phyloP scores from a whole-genome alignment of 257 asterid species.

The Striga asiatica region DNA sequence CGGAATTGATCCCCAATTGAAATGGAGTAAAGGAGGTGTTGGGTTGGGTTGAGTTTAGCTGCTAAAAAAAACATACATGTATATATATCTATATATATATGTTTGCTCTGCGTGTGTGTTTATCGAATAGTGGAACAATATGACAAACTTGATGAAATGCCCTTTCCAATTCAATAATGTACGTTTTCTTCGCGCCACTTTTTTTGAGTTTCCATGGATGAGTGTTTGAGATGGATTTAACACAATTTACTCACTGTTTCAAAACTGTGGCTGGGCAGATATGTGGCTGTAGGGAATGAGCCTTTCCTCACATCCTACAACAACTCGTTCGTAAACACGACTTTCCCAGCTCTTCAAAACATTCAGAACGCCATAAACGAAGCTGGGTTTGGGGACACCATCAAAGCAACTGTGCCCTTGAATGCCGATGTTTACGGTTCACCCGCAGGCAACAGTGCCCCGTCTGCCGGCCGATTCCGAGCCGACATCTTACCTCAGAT shows the following conservation, averaged over 20 bases:
- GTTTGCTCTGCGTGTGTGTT: too few relatives aligned
- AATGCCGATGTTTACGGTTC: conserved; percentile 72
- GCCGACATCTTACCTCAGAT: conserved; percentile 38
- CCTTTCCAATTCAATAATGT: too few relatives aligned
- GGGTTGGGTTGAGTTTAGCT: too few relatives aligned
- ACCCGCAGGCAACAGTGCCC: conserved; percentile 45
- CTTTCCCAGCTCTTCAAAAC: conserved; percentile 80
- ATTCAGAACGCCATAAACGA: conserved; percentile 64
- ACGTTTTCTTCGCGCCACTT: too few relatives aligned
- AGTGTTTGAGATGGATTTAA: too few relatives aligned
- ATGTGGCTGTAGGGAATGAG: conserved; percentile 81
- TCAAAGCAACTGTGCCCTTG: conserved; percentile 66
- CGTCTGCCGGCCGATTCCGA: conserved; percentile 65
- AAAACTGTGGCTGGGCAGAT: conserved; percentile 29
- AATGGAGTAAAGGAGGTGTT: too few relatives aligned
- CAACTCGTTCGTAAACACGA: conserved; percentile 52
- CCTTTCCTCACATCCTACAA: conserved; percentile 69
- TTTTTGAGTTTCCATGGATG: too few relatives aligned
- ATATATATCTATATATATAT: too few relatives aligned
- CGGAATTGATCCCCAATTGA: too few relatives aligned
- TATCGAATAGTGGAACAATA: not conserved
- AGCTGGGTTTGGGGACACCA: conserved; percentile 49
- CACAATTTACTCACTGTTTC: too few relatives aligned
- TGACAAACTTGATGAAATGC: not conserved
- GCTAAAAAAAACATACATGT: too few relatives aligned